Base-by-base conservation (phyloP, 75 land plant genomes). In the Pinus albicaulis region DNA sequence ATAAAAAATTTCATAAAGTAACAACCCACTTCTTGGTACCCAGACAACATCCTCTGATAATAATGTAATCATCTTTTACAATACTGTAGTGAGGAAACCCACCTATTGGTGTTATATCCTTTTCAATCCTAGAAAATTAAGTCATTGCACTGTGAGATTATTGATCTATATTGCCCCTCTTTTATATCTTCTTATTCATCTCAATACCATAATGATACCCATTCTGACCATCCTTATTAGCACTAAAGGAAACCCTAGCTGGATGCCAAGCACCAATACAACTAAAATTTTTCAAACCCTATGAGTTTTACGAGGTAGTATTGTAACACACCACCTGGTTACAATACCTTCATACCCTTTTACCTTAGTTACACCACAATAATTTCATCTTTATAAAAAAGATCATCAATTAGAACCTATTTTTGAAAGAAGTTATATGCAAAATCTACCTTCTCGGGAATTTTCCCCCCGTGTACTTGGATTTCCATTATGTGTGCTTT, bases 401-500 rank as follows among this genome's bases (percentile, higher is more conserved):
- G 75, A 6, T 75, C 74, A 68, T 85, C 84, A 24, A 82, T 70
- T 3, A 84, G 84, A 25, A 85, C 57, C 24, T 63, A 59, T 75
- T 85, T 85, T 59, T 85, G n/a, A n/a, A n/a, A n/a, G n/a, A n/a
- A n/a, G n/a, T n/a, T n/a, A n/a, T n/a, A n/a, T n/a, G n/a, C n/a
- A n/a, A n/a, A n/a, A n/a, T n/a, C n/a, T n/a, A n/a, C n/a, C n/a
- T n/a, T n/a, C n/a, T n/a, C n/a, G n/a, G 98, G 88, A 56, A 89
- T 55, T 58, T 76, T 74, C 23, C 97, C 97, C 56, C 97, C 97
- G 74, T 94, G 91, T 53, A 94, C 94, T 72, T 94, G 98, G 48
- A 94, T 94, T 80, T 94, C 98, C 94, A 92, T 89, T 57, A 94
- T 56, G 76, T 88, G 90, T 55, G 90, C 90, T 74, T 88, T 88